Conservation (phyloP, 177 flowering plant species). For the Telopea speciosissima region DNA sequence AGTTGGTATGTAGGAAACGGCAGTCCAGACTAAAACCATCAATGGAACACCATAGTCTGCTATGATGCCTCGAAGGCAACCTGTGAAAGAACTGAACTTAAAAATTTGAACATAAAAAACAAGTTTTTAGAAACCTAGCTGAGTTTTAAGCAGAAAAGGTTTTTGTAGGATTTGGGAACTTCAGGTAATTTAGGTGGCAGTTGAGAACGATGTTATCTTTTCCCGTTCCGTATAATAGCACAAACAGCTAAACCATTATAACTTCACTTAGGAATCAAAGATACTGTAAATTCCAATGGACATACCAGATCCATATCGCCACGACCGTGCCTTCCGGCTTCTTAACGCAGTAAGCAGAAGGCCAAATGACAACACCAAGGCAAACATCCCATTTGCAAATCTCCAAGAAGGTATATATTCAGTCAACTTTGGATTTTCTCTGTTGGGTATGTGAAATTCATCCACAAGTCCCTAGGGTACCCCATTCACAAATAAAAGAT, state of each 20-base stretch:
- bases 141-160: background rate
- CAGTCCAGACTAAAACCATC: conserved; percentile 98
- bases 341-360: conserved; percentile 71
- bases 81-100: conserved; percentile 29
- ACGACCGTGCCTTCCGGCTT: conserved; percentile 95
- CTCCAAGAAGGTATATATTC: conserved; percentile 85
- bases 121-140: background rate
- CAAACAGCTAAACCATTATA: background rate
- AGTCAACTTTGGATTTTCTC: conserved; percentile 38
- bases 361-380: conserved; percentile 91
- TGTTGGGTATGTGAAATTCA: conserved; percentile 68
- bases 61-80: conserved; percentile 76
- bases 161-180: background rate
- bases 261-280: background rate
- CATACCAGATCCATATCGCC: conserved; percentile 94
- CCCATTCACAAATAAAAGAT: background rate
- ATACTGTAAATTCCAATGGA: background rate
- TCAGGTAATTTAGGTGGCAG: too few species aligned
- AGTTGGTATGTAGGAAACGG: conserved; percentile 76
- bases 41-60: conserved; percentile 99
- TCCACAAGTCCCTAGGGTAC: conserved; percentile 70
- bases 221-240: background rate
- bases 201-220: too few species aligned
- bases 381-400: conserved; percentile 98
- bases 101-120: background rate